Evolutionary conservation across 2,329 filamentous ascomycete genomes (phyloP).

Genomic region (Hypoxylon sp.): DNA sequence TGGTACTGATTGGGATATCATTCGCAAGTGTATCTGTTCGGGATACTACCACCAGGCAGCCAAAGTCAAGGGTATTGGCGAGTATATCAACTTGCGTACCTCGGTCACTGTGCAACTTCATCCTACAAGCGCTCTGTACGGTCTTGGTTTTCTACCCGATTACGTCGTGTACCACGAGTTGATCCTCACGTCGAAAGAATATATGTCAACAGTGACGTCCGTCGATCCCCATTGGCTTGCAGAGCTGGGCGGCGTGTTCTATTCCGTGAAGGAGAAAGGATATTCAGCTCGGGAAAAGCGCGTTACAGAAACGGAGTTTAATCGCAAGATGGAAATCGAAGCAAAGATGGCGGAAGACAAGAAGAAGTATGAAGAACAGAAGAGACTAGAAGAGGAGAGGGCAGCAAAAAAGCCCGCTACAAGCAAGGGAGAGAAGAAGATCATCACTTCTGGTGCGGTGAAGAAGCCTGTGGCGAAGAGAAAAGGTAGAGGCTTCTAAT

Average conservation of each 20-base stretch:
- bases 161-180: conserved; percentile 99
- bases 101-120: conserved; percentile 95
- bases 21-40: conserved; percentile 95
- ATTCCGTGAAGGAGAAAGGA: conserved; percentile 96
- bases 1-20: conserved; percentile 96
- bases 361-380: conserved; percentile 70
- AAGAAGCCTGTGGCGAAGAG: conserved; percentile 71
- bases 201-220: conserved; percentile 96
- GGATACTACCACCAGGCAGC: conserved; percentile 99
- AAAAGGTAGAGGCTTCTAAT: conserved; percentile 65
- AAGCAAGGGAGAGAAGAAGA: conserved; percentile 62
- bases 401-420: conserved; percentile 57
- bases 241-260: conserved; percentile 96
- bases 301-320: conserved; percentile 92
- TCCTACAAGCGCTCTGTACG: conserved; percentile 92
- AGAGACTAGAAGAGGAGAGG: conserved; percentile 63
- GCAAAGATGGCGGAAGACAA: conserved; percentile 91
- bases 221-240: conserved; percentile 98
- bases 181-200: conserved; percentile 95
- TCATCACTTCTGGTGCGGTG: conserved; percentile 71
- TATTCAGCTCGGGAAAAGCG: conserved; percentile 89
- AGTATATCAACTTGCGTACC: conserved; percentile 96
- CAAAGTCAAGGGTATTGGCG: conserved; percentile 93
- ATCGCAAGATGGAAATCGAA: conserved; percentile 92
- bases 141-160: conserved; percentile 91